Base-by-base conservation (phyloP, 805 yeast genomes). In the Ogataea sp. region DNA sequence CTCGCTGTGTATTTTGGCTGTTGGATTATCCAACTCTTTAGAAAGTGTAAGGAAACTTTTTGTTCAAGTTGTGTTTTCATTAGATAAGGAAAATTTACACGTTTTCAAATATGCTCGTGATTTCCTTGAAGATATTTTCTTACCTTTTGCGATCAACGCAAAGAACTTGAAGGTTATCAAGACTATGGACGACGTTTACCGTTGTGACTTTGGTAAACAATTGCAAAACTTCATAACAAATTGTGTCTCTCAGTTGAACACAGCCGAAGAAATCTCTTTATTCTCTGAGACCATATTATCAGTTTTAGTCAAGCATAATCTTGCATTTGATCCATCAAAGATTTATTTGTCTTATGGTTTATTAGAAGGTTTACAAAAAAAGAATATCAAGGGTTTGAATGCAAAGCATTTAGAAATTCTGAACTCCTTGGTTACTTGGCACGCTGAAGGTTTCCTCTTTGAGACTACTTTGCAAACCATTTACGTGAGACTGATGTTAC, bases 11-110 rank as follows among this genome's bases (percentile, higher is more conserved):
- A 60, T 88, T n/a, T 62, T 87, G 9, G 72, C 86, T 4, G 81
- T 86, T 14, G 96, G 94, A 0, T 70, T 85, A 47, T 73, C 68
- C 36, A 86, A 89, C 0, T 70, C 85, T 1, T 77, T 81, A 77
- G 95, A 85, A 42, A 71, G 86, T 6, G 86, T 88, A 2, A 65
- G 89, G 42, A 78, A 75, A 47, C 78, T 75, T 48, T 64, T 84
- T 1, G 56, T 81, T 46, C 65, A 68, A 2, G 51, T 84, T 34
- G 62, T 85, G 33, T 68, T 81, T 30, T 61, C 71, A 9, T 63
- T 85, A 24, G 71, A 75, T 6, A 44, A 50, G 2, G 55, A 67
- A 25, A 65, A 75, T 45, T 60, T 78, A 37, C 47, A 62, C 20
- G 48, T 75, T 34, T 67, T 82, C 59, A 56, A 75, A 43, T 52